These are phyloP conservation scores for Tulasnella calospora DNA, from an alignment of 768 basidiomycete genomes.

Conservation along the genomic window DNA sequence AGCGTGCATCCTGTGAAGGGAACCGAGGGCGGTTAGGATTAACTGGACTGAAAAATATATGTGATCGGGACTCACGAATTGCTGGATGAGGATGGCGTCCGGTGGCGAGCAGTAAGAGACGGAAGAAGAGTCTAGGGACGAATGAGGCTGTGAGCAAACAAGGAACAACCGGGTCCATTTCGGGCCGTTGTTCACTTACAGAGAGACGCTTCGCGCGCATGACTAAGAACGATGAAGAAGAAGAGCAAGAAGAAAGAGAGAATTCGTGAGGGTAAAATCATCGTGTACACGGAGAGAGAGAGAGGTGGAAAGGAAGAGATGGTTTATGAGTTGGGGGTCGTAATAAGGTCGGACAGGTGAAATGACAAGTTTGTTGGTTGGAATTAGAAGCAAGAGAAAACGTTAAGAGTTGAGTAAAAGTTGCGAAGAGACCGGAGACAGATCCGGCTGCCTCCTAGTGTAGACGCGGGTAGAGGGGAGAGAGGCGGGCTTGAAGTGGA, in stretches of 20 bases:
- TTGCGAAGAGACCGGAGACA: not conserved
- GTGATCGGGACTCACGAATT: not conserved
- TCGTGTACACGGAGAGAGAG: not conserved
- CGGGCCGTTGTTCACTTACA: not conserved
- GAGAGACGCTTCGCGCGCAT: not conserved
- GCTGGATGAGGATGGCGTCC: constrained; percentile 54
- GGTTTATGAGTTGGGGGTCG: not conserved
- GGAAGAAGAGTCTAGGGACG: constrained; percentile 66
- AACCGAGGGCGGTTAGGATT: constrained; percentile 40
- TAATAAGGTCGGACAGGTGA: not conserved
- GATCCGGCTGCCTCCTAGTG: not conserved
- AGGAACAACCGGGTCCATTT: not conserved
- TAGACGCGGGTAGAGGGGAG: not conserved
- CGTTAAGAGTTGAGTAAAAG: not conserved
- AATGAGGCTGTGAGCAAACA: not conserved
- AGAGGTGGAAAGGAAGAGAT: not conserved
- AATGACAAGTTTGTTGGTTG: not conserved
- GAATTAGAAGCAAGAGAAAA: constrained; percentile 1
- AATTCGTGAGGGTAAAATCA: not conserved
- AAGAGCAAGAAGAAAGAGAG: not conserved
- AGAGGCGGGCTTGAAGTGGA: not conserved
- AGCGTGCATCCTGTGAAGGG: constrained; percentile 53
- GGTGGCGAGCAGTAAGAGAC: constrained; percentile 83
- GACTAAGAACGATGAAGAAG: not conserved
- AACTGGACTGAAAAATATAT: not conserved